These are phyloP conservation scores for Cladobotryum protrusum DNA, from an alignment of 2,329 filamentous ascomycete genomes.

Conservation along the genomic window DNA sequence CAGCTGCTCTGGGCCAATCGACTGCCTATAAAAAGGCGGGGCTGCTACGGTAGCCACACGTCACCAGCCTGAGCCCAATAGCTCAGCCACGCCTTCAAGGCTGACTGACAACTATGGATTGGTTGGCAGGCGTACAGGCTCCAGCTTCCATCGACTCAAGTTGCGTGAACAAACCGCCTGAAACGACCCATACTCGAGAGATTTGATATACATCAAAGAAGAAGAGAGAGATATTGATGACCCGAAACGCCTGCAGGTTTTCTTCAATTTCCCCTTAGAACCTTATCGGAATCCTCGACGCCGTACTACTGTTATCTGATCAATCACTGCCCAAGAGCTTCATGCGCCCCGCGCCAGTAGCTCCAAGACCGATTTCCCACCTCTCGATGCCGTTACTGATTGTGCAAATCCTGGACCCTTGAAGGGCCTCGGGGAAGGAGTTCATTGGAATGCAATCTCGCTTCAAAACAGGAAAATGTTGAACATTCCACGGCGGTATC, in stretches of 20 bases:
- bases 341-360: constrained; percentile 22
- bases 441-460: constrained; percentile 22
- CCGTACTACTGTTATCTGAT: constrained; percentile 15
- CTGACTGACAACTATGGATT: constrained; percentile 21
- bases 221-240: no score
- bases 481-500: constrained; percentile 49
- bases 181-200: no score
- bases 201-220: no score
- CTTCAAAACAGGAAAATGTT: constrained; percentile 38
- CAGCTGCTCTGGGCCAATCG: no score
- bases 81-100: constrained; percentile 26
- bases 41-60: constrained; percentile 5
- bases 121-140: constrained; percentile 19
- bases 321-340: constrained; percentile 8
- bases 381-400: constrained; percentile 30
- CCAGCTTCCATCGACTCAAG: constrained; percentile 14
- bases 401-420: constrained; percentile 31
- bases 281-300: constrained; percentile 15
- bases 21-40: no score
- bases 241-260: no score
- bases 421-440: constrained; percentile 28
- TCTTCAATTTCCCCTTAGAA: no score
- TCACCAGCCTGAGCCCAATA: constrained; percentile 5
- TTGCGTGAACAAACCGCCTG: no score
- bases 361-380: constrained; percentile 15